Evolutionary conservation across 176 grass and related monocot species (phyloP).

Genomic region (Oryza brachyantha): DNA sequence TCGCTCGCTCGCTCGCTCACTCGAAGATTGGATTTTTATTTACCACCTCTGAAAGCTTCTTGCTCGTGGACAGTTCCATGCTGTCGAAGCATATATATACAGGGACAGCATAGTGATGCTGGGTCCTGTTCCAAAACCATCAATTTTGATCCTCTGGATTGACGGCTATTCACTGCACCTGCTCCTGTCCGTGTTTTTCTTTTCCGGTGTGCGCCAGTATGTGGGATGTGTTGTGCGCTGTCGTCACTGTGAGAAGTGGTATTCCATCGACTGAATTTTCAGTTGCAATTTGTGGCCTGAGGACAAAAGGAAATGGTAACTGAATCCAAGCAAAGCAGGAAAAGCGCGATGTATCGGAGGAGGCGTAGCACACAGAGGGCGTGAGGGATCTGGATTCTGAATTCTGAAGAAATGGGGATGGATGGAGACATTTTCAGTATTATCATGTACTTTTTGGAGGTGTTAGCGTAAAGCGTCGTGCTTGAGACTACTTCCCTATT

Average conservation of each 20-base stretch:
- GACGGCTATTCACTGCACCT: background rate
- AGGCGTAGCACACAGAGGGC: background rate
- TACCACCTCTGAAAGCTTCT: background rate
- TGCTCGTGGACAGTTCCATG: background rate
- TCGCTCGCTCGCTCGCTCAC: background rate
- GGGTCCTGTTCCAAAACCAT: background rate
- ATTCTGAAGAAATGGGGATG: background rate
- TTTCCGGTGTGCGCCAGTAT: slow-evolving; percentile 29
- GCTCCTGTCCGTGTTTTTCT: background rate
- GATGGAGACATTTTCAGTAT: background rate
- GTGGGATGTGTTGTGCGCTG: background rate
- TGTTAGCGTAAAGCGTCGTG: background rate
- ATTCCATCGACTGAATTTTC: background rate
- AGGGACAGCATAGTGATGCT: background rate
- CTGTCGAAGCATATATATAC: background rate
- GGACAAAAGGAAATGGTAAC: background rate
- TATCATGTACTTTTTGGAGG: background rate
- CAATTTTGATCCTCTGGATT: background rate
- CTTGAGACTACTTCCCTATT: background rate
- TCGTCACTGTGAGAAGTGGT: background rate
- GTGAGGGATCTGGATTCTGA: background rate
- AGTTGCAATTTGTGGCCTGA: background rate
- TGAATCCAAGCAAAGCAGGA: background rate
- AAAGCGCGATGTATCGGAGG: background rate
- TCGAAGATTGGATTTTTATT: background rate